A percentile compares a stretch with the other conserved stretches of the same genome.
These are phyloP conservation scores for Paecilomyces formosus DNA, from an alignment of 2,329 filamentous ascomycete genomes.

Conservation along the genomic window DNA sequence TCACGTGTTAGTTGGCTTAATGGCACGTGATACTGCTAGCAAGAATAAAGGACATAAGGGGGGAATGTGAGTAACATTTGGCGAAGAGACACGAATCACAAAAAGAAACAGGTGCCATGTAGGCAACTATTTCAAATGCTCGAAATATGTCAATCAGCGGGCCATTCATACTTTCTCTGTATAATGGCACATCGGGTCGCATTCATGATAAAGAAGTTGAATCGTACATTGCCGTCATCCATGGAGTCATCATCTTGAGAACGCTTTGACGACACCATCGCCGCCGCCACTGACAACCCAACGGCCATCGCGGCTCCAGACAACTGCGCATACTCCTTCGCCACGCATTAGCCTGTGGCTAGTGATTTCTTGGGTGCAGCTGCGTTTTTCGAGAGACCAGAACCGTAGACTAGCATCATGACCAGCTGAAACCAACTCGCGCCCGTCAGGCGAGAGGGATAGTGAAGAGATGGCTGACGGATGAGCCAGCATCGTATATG, in stretches of 20 bases:
- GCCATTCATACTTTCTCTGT: conserved; percentile 19
- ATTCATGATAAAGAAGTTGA: conserved; percentile 12
- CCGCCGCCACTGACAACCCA: conserved; percentile 93
- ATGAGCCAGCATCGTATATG: conserved; percentile 97
- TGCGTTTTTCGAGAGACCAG: conserved; percentile 93
- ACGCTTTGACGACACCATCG: conserved; percentile 94
- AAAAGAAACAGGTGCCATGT: conserved; percentile 23
- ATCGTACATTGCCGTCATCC: conserved; percentile 9
- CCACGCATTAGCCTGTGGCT: conserved; percentile 90
- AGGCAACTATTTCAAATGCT: conserved; percentile 31
- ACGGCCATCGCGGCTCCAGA: conserved; percentile 91
- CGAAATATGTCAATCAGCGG: conserved; percentile 28
- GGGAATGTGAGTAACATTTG: not conserved
- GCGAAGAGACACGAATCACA: not conserved
- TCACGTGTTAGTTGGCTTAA: not conserved
- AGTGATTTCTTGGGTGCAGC: conserved; percentile 91
- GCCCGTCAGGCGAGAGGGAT: conserved; percentile 84
- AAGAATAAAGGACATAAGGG: conserved; percentile 21
- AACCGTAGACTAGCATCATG: conserved; percentile 94
- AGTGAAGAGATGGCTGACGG: conserved; percentile 87
- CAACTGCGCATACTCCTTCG: conserved; percentile 87
- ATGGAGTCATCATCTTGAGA: conserved; percentile 35
- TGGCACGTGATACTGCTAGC: conserved; percentile 1
- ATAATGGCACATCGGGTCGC: conserved; percentile 19
- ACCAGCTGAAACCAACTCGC: conserved; percentile 89